Conservation (phyloP, 257 asterid genomes). For the Euphrasia confusa region DNA sequence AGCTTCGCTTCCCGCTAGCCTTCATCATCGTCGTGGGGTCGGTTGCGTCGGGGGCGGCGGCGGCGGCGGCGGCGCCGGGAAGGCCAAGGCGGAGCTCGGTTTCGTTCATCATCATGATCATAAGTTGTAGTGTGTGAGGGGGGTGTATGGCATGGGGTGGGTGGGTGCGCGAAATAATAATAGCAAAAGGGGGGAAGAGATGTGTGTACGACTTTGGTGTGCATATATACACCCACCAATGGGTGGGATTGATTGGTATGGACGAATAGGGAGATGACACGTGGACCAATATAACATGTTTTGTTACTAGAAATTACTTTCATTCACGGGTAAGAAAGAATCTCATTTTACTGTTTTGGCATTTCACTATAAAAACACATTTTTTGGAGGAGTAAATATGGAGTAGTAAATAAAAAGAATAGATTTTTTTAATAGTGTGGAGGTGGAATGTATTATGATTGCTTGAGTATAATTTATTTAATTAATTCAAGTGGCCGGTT, state of each 20-base stretch:
- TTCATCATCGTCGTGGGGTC: constrained; percentile 33
- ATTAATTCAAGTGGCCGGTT: constrained; percentile 40
- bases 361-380: too few species aligned
- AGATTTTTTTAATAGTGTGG: constrained; percentile 11
- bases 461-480: constrained; percentile 18
- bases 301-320: background rate
- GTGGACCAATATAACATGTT: constrained; percentile 86
- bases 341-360: too few species aligned
- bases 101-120: constrained; percentile 35
- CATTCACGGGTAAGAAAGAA: too few species aligned
- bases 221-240: constrained; percentile 28
- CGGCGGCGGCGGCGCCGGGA: constrained; percentile 38
- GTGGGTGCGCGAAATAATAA: constrained; percentile 22
- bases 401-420: constrained; percentile 34
- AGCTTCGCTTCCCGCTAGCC: constrained; percentile 46
- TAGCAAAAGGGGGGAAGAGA: constrained; percentile 37
- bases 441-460: constrained; percentile 24
- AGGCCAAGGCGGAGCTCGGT: constrained; percentile 62
- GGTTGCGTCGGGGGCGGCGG: constrained; percentile 17
- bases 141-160: constrained; percentile 7
- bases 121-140: constrained; percentile 8
- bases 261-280: constrained; percentile 41
- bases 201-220: constrained; percentile 23
- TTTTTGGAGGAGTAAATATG: too few species aligned
- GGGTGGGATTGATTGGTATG: constrained; percentile 26